Evolutionary conservation across 2,329 filamentous ascomycete species (phyloP), one percentile per base, ranked within the genome.

Genomic region (Ascochyta viciae-villosae): DNA sequence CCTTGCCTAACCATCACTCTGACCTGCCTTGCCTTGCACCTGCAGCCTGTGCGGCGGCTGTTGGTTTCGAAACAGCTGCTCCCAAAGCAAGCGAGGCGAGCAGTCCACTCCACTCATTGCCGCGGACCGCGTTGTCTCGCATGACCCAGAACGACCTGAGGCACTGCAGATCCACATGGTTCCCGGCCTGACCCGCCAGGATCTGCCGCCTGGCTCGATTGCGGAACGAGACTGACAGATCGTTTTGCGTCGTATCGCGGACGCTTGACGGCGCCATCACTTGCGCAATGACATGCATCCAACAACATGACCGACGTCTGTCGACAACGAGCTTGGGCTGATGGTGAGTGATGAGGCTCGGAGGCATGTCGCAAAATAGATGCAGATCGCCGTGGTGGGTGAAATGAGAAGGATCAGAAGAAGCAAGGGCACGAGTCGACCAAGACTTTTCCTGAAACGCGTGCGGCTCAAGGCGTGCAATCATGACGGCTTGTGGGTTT

Each of bases 141-240:
- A 56, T 39, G 42, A 48, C 37, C 53, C 47, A 56, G 53, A 56
- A 56, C 53, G 33, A 49, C 44, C 54, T 57, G 54, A 57, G 23
- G 54, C 54, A 53, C n/a, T 29, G 23, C 29, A 35, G 27, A 49
- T 33, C 54, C 54, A 57, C 54, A 52, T 57, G 16, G 54, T 34
- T 53, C 49, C 54, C 53, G 53, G 42, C 53, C 34, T 47, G 47
- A 38, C 47, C 53, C 49, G 35, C 26, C 40, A 57, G 37, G 54
- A 57, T 57, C 54, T 43, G 38, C 49, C 33, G 54, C 54, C 34
- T 57, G 49, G 40, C 41, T 29, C 39, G 37, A 22, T 56, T 41
- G 41, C 47, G 42, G 53, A 33, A 48, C 38, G 46, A 39, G 43
- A 42, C 35, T 51, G 43, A 47, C 47, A 41, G 53, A 42, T 51